These are phyloP conservation scores for Amphibolis antarctica DNA, from an alignment of 106 monocot genomes.

Conservation along the genomic window DNA sequence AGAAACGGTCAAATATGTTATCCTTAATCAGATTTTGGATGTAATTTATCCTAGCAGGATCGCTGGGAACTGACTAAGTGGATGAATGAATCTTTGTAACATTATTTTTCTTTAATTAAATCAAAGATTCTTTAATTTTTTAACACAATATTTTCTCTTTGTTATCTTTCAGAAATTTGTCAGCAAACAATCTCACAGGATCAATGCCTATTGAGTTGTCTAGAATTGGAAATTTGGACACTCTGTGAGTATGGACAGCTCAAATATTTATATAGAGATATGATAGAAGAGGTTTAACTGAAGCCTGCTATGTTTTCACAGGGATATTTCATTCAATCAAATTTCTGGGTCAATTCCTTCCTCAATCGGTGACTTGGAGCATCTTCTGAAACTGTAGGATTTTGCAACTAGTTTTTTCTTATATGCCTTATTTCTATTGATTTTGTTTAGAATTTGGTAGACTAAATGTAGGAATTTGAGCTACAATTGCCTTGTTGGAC, in stretches of 20 bases:
- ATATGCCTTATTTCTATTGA: background rate
- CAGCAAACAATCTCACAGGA: constrained; percentile 66
- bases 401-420: background rate
- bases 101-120: no score
- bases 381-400: constrained; percentile 86
- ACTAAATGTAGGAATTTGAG: constrained; percentile 56
- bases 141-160: background rate
- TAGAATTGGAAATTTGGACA: constrained; percentile 77
- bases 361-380: constrained; percentile 77
- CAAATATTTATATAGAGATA: background rate
- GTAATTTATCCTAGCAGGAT: no score
- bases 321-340: constrained; percentile 74
- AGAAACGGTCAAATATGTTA: no score
- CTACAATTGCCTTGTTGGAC: constrained; percentile 57
- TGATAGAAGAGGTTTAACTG: background rate
- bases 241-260: constrained; percentile 42
- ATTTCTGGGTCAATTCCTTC: constrained; percentile 71
- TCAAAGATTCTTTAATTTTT: no score
- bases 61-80: no score
- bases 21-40: no score
- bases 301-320: constrained; percentile 9
- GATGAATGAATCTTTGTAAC: no score
- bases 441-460: background rate
- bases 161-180: constrained; percentile 50
- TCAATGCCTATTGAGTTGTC: constrained; percentile 76